Evolutionary conservation across 73 alveolate genomes (phyloP).

Genomic region (Symbiodinium pilosum): DNA sequence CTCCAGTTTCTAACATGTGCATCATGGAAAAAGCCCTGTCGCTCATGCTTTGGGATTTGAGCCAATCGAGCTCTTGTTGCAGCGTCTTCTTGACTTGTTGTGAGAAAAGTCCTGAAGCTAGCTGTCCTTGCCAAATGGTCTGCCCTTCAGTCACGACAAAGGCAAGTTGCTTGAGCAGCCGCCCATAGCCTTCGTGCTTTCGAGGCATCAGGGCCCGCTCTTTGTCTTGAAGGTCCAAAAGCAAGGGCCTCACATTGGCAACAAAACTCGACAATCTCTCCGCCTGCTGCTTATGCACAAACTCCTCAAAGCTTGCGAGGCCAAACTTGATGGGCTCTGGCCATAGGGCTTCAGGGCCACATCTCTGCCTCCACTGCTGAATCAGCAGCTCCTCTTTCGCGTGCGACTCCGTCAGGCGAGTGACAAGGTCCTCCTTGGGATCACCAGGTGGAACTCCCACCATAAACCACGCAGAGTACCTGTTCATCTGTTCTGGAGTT

Average conservation of each 20-base stretch:
- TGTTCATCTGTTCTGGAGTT: not conserved
- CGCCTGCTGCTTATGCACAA: constrained; percentile 32
- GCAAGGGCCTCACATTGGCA: not conserved
- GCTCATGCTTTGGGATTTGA: not conserved
- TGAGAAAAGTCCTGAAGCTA: not conserved
- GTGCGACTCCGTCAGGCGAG: not conserved
- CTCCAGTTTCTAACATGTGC: not conserved
- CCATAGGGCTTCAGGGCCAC: not conserved
- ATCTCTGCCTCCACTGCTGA: too few relatives aligned
- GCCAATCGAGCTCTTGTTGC: constrained; percentile 18
- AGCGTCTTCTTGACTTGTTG: not conserved
- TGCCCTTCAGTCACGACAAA: constrained; percentile 25
- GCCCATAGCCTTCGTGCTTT: not conserved
- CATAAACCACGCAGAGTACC: constrained; percentile 24
- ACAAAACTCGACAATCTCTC: not conserved
- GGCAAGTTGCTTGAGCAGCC: constrained; percentile 11
- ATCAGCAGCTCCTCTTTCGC: too few relatives aligned
- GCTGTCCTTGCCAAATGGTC: constrained; percentile 10
- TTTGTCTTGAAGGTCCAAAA: not conserved
- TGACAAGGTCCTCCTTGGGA: constrained; percentile 10
- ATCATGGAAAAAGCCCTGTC: not conserved
- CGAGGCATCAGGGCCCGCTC: not conserved
- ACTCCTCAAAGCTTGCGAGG: constrained; percentile 27
- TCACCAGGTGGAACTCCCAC: constrained; percentile 32
- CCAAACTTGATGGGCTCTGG: not conserved